These are phyloP conservation scores for Pseudonitzschia delicatissima DNA, from an alignment of 108 stramenopile genomes.

Conservation along the genomic window DNA sequence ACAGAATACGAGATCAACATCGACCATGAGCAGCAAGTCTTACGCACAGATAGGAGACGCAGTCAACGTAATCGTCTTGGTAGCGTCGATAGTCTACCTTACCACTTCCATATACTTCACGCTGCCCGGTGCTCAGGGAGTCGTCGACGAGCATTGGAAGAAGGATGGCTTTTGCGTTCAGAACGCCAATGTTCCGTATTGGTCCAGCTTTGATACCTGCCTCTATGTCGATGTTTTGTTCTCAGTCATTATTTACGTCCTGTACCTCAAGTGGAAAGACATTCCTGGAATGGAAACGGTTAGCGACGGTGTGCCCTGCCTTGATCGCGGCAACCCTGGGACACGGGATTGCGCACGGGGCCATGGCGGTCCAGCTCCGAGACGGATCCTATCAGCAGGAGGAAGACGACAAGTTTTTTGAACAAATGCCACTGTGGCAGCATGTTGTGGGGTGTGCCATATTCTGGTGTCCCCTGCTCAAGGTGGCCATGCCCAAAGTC, in stretches of 20 bases:
- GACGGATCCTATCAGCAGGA: background rate
- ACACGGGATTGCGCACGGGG: conserved; percentile 26
- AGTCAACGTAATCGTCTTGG: background rate
- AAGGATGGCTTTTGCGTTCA: conserved; percentile 27
- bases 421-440: background rate
- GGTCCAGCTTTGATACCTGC: conserved; percentile 16
- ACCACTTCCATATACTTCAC: conserved; percentile 1
- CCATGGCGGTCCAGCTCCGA: conserved; percentile 4
- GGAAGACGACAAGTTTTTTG: background rate
- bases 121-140: background rate
- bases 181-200: conserved; percentile 18
- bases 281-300: conserved; percentile 16
- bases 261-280: conserved; percentile 14
- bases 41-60: background rate
- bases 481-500: conserved; percentile 12
- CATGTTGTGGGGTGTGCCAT: background rate
- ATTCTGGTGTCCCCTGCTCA: conserved; percentile 26
- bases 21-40: background rate
- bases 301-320: background rate
- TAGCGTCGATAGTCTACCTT: background rate
- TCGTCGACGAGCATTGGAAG: conserved; percentile 24
- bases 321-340: conserved; percentile 8
- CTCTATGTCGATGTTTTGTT: conserved; percentile 20
- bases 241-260: background rate
- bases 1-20: background rate